A percentile compares a stretch with the other conserved stretches of the same genome.
These are phyloP conservation scores for Ophiobolus disseminans DNA, from an alignment of 2,329 filamentous ascomycete species.

Conservation along the genomic window DNA sequence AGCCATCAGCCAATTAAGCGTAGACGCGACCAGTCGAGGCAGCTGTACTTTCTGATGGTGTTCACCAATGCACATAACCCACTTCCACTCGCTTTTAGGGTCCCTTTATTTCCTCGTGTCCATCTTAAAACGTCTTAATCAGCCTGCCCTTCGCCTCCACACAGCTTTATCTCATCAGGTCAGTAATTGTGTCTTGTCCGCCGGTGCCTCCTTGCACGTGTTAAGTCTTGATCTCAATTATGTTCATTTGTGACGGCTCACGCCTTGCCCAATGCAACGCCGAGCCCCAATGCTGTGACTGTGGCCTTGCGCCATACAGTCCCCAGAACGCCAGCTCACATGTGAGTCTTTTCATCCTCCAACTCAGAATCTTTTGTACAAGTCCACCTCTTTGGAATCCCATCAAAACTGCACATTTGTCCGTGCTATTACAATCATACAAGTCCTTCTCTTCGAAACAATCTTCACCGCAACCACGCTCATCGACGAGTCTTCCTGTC, in stretches of 20 bases:
- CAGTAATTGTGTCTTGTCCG: conserved; percentile 14
- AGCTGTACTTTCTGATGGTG: too few species aligned
- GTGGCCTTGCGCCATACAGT: conserved; percentile 14
- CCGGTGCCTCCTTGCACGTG: conserved; percentile 10
- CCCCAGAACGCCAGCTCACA: conserved; percentile 31
- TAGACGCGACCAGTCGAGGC: too few species aligned
- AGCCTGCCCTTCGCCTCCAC: conserved; percentile 1
- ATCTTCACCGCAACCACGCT: conserved; percentile 1
- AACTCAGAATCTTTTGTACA: conserved; percentile 33
- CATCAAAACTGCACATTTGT: too few species aligned
- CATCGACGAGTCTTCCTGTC: conserved; percentile 71
- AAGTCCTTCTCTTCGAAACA: background rate
- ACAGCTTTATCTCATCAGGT: conserved; percentile 8
- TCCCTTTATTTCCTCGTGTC: background rate
- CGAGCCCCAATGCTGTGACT: conserved; percentile 34
- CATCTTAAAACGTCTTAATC: background rate
- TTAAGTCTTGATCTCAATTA: conserved; percentile 33
- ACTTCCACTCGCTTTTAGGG: background rate
- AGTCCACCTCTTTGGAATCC: conserved; percentile 14
- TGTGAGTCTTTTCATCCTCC: conserved; percentile 21
- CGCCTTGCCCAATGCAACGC: conserved; percentile 28
- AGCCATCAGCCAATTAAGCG: too few species aligned
- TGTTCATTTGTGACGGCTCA: conserved; percentile 31
- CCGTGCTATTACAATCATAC: too few species aligned
- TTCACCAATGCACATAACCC: background rate